Base-by-base conservation (phyloP, 1,284 basidiomycete genomes). In the Pyrrhoderma lamaoense region DNA sequence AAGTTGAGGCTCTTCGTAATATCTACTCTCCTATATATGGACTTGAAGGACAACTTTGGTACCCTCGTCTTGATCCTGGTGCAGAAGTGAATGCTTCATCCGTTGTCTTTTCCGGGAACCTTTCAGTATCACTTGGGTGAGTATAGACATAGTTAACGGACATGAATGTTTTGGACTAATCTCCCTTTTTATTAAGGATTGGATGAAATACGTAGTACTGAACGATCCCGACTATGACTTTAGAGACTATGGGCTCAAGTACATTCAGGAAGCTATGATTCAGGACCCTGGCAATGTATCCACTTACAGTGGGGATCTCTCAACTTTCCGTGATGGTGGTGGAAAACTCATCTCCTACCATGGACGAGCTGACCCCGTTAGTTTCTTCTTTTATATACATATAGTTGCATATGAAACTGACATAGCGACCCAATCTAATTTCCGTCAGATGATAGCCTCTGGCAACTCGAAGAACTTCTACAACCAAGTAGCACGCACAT, bases 371-470 rank as follows among this genome's bases (percentile, higher is more conserved):
- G 52, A 53, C 31, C 23, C 34, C 14, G 14, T 11, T 19, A 9
- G 13, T 14, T 39, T 27, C 5, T 45, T n/a, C 8, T 38, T 25
- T 23, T 45, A 44, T 42, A 44, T 36, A 49, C 47, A 36, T 49
- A 25, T 25, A 39, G 45, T 3, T 34, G 8, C 43, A 22, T 25
- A 23, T 27, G 7, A 21, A 18, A 13, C 43, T 13, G 18, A 8
- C 9, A 27, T 23, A 13, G 9, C 43, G 19, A 13, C 25, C 43
- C 22, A 3, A 19, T 37, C 1, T 22, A 18, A 40, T 1, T 18
- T n/a, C n/a, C n/a, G n/a, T n/a, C n/a, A 65, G 59, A 56, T 66
- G 36, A 69, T 72, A 53, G 57, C 69, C 11, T 64, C 68, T 0
- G 64, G 62, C 9, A 65, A 64, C 47, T 63, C 65, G 11, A 60